phyloP scores from a whole-genome alignment of 176 grass and related monocot genomes.

The Raddia guianensis region DNA sequence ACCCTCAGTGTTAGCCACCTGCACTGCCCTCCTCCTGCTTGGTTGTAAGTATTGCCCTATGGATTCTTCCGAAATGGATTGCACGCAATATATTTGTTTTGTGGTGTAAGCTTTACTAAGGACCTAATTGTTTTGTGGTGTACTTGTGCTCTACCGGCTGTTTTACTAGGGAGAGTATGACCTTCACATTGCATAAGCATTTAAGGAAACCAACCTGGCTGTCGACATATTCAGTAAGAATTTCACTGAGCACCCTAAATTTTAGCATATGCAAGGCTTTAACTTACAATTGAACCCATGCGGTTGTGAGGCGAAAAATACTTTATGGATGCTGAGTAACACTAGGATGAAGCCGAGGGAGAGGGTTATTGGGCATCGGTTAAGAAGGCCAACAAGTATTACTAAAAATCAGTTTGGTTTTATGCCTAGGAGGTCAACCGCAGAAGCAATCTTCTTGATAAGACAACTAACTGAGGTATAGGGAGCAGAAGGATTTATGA shows the following conservation, averaged over 20 bases:
- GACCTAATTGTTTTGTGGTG: conserved; percentile 23
- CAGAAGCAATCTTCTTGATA: too few species aligned
- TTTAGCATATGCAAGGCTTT: conserved; percentile 8
- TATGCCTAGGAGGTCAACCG: too few species aligned
- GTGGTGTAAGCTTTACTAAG: background rate
- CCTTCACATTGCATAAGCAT: conserved; percentile 31
- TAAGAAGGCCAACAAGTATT: too few species aligned
- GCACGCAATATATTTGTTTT: background rate
- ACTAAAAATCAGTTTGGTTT: too few species aligned
- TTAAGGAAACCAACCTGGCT: conserved; percentile 76
- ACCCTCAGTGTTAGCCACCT: conserved; percentile 75
- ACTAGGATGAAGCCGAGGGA: too few species aligned
- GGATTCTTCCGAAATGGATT: conserved; percentile 18
- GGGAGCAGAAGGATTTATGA: too few species aligned
- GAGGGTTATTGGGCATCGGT: too few species aligned
- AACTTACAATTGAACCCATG: background rate
- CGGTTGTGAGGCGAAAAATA: background rate
- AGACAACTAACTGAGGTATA: too few species aligned
- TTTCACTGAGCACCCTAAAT: conserved; percentile 17
- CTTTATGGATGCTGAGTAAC: conserved; percentile 20
- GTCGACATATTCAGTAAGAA: conserved; percentile 67
- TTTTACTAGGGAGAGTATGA: conserved; percentile 55
- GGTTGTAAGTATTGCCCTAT: conserved; percentile 70
- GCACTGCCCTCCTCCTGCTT: conserved; percentile 93
- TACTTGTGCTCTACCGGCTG: conserved; percentile 4